Base-by-base conservation (phyloP, 1,284 basidiomycete species). In the Rhodotorula sp. region DNA sequence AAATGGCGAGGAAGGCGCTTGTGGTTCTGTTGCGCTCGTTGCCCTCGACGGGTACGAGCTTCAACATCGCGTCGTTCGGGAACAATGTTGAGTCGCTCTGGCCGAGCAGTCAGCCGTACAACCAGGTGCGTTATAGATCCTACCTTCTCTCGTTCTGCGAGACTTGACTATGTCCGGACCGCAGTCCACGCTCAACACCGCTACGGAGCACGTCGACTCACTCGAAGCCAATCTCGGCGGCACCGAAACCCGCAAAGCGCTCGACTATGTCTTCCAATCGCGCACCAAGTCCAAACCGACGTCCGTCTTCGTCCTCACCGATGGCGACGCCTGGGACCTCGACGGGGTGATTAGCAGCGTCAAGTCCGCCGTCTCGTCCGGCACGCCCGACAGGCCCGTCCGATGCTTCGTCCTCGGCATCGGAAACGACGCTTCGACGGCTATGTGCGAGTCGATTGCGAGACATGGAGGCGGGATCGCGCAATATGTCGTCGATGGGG, bases 21-120 rank as follows among this genome's bases (percentile, higher is more conserved):
- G 62, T 53, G 53, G 72, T 65, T 53, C 59, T 77, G 53, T 53
- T 78, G 26, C 66, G 75, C 44, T 70, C 70, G 5, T 65, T 78
- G 3, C 77, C 77, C 53, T n/a, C 48, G 10, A 44, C 37, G 10
- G 69, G 65, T 13, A 66, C 73, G 15, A 53, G 40, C 24, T 77
- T 78, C 72, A 78, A 78, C 62, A 68, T 78, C 47, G 68, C 75
- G 31, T 70, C 68, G 16, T 78, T 77, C 48, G 77, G 77, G 11
- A 58, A 52, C 11, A 7, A 1, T 2, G 16, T 40, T 7, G 51
- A 59, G 16, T 22, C 60, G 20, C 56, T 74, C 1, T 75, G 67
- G 67, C 13, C n/a, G 24, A 54, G 68, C 1, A 64, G 65, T 34
- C 28, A 47, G 20, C 31, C 58, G 5, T 72, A 72, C 61, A 60